Conservation (phyloP, 1,139 yeast species). For the Tardiomyces blankii region DNA sequence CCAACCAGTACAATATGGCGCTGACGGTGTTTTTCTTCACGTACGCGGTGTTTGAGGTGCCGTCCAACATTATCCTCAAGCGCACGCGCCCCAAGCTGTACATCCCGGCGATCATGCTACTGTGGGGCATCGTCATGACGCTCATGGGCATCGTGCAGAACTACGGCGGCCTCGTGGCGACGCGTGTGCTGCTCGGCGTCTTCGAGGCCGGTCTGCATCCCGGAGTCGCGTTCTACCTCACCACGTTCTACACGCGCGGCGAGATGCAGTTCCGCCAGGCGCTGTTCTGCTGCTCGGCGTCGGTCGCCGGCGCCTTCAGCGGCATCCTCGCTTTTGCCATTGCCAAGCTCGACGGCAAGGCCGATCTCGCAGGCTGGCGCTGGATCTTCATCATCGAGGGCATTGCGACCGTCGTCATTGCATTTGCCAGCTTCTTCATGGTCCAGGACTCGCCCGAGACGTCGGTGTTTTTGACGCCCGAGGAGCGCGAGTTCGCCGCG, state of each 20-base stretch:
- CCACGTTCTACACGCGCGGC: conserved; percentile 23
- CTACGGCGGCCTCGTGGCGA: conserved; percentile 43
- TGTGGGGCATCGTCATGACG: conserved; percentile 47
- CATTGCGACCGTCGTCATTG: conserved; percentile 32
- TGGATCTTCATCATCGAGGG: conserved; percentile 75
- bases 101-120: conserved; percentile 40
- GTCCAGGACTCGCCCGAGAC: conserved; percentile 41
- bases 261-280: conserved; percentile 42
- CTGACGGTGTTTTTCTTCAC: conserved; percentile 14
- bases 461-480: conserved; percentile 35
- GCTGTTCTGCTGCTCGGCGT: conserved; percentile 37
- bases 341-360: conserved; percentile 36
- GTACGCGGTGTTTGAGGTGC: conserved; percentile 19
- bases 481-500: conserved; percentile 37
- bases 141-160: conserved; percentile 47
- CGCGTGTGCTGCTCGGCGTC: conserved; percentile 48
- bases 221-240: conserved; percentile 18
- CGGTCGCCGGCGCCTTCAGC: conserved; percentile 27
- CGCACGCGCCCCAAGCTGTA: conserved; percentile 21
- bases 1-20: conserved; percentile 24
- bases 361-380: conserved; percentile 60
- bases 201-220: conserved; percentile 57
- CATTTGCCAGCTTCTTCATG: conserved; percentile 31
- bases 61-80: conserved; percentile 11
- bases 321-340: conserved; percentile 29